These are phyloP conservation scores for Globisporangium polare DNA, from an alignment of 352 stramenopile genomes.

Conservation along the genomic window DNA sequence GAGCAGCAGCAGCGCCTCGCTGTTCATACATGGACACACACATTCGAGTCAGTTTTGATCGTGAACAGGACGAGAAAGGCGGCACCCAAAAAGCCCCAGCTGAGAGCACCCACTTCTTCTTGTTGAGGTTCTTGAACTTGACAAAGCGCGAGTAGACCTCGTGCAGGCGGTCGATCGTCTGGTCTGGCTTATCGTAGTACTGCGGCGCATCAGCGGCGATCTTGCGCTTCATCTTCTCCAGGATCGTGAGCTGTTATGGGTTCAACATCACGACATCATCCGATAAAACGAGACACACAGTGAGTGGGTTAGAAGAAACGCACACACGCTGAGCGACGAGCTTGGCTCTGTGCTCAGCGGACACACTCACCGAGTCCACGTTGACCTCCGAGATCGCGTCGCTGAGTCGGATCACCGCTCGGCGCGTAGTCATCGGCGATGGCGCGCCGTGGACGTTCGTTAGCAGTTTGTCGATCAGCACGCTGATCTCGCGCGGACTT, in stretches of 20 bases:
- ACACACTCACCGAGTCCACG: conserved; percentile 32
- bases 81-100: no score
- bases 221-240: conserved; percentile 80
- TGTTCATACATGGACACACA: conserved; percentile 14
- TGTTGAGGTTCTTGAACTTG: conserved; percentile 69
- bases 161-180: conserved; percentile 55
- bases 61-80: background rate
- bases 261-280: background rate
- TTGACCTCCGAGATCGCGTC: conserved; percentile 28
- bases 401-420: conserved; percentile 49
- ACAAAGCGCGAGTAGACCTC: conserved; percentile 77
- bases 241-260: conserved; percentile 42
- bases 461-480: conserved; percentile 55
- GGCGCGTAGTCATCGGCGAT: conserved; percentile 52
- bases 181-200: conserved; percentile 36
- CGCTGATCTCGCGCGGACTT: conserved; percentile 42
- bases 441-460: conserved; percentile 44
- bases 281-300: background rate
- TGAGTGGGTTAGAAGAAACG: background rate
- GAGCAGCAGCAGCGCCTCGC: conserved; percentile 62
- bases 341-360: background rate
- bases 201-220: conserved; percentile 37
- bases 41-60: background rate
- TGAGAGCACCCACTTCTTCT: conserved; percentile 48
- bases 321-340: background rate